Evolutionary conservation across 2,329 filamentous ascomycete species (phyloP).

Genomic region (Talaromyces funiculosus): DNA sequence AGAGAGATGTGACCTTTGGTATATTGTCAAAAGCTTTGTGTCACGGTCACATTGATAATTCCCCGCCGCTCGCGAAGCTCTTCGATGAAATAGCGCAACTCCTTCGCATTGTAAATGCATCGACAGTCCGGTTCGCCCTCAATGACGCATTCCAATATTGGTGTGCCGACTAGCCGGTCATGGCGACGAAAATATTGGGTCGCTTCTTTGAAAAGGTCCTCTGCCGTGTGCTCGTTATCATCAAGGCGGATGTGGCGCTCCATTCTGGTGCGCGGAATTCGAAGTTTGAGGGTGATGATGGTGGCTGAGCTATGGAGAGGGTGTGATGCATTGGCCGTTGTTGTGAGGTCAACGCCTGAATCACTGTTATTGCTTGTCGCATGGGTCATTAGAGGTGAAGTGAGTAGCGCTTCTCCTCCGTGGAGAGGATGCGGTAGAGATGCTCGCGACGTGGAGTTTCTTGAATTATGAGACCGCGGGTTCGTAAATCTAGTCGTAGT

Average conservation of each 20-base stretch:
- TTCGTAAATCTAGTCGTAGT: neutral
- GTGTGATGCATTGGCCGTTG: neutral
- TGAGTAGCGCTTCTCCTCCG: neutral
- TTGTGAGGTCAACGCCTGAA: conserved; percentile 3
- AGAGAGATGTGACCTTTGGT: neutral
- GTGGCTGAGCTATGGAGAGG: neutral
- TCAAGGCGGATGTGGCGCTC: conserved; percentile 7
- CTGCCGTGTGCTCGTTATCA: conserved; percentile 1
- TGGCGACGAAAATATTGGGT: conserved; percentile 10
- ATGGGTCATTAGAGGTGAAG: neutral
- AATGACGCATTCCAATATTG: conserved; percentile 6
- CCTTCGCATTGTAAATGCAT: conserved; percentile 13
- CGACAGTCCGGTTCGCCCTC: conserved; percentile 9
- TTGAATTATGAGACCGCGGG: neutral
- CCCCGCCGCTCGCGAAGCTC: conserved; percentile 7
- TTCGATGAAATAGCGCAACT: conserved; percentile 7
- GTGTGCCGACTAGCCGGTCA: conserved; percentile 1
- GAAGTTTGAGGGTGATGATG: conserved; percentile 4
- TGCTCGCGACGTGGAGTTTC: neutral
- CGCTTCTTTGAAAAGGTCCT: conserved; percentile 7
- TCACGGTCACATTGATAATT: conserved; percentile 7
- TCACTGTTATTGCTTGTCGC: neutral
- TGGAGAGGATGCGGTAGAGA: neutral
- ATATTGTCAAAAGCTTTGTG: conserved; percentile 7
- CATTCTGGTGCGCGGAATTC: conserved; percentile 6